Evolutionary conservation across 495 filamentous ascomycete genomes (phyloP).

Genomic region (Chaetomium cochliodes): DNA sequence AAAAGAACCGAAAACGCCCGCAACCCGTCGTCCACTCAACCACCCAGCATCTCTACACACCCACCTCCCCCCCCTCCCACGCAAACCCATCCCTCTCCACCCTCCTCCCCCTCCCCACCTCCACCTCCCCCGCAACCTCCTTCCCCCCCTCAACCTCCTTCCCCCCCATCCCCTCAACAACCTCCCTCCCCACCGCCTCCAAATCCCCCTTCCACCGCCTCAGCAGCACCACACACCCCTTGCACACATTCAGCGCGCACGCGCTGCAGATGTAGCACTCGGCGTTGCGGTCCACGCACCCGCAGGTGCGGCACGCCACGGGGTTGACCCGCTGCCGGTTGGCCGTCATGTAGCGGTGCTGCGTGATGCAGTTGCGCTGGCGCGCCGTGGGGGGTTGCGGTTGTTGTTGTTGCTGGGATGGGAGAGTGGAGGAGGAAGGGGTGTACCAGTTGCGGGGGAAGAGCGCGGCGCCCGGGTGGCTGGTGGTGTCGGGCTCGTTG

Average conservation of each 20-base stretch:
- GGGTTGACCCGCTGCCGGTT: slow-evolving; percentile 32
- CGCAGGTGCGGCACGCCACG: slow-evolving; percentile 33
- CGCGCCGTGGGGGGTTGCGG: slow-evolving; percentile 24
- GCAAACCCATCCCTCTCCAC: background rate
- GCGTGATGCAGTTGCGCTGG: slow-evolving; percentile 32
- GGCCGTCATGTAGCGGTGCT: slow-evolving; percentile 34
- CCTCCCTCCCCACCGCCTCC: slow-evolving; percentile 17
- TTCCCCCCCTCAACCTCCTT: background rate
- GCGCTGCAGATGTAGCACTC: slow-evolving; percentile 35
- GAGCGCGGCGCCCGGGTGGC: slow-evolving; percentile 34
- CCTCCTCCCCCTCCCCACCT: too few relatives aligned
- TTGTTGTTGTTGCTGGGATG: too few relatives aligned
- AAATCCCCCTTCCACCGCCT: slow-evolving; percentile 27
- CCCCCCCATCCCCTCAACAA: background rate
- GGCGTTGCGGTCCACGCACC: slow-evolving; percentile 30
- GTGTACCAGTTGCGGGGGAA: slow-evolving; percentile 35
- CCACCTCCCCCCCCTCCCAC: background rate
- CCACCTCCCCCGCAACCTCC: background rate
- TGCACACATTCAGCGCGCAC: slow-evolving; percentile 33
- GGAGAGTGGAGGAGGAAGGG: too few relatives aligned
- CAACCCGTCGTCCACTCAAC: background rate
- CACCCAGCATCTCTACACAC: background rate
- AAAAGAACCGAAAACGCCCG: background rate
- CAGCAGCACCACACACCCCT: slow-evolving; percentile 21
- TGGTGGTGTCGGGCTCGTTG: slow-evolving; percentile 25